These are phyloP conservation scores for Lepiota venenata DNA, from an alignment of 768 basidiomycete genomes.

Conservation along the genomic window DNA sequence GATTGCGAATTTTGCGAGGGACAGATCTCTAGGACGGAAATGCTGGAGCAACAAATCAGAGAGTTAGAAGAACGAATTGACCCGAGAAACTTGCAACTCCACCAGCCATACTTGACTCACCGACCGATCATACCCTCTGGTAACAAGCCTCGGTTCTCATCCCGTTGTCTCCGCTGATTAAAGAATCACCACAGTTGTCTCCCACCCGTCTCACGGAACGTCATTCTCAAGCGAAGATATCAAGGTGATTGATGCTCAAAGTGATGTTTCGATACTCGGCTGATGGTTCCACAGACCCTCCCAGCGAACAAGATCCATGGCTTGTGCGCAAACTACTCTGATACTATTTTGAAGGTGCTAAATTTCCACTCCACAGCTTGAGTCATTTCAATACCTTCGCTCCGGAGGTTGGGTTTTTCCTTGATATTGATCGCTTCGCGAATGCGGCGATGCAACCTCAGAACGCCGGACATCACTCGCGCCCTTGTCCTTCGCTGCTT, in stretches of 20 bases:
- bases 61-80: slow-evolving; percentile 35
- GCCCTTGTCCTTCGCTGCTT: slow-evolving; percentile 33
- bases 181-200: not conserved
- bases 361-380: slow-evolving; percentile 13
- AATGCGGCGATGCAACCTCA: slow-evolving; percentile 26
- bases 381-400: slow-evolving; percentile 37
- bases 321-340: not conserved
- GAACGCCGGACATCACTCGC: slow-evolving; percentile 25
- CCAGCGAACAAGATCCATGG: not conserved
- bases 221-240: slow-evolving; percentile 2
- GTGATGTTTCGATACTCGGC: not conserved
- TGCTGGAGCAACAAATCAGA: slow-evolving; percentile 43
- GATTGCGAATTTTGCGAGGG: slow-evolving; percentile 56
- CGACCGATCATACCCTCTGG: not conserved
- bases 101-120: not conserved
- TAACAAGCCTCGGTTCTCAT: not conserved
- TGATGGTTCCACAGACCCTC: not conserved
- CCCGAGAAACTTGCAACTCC: not conserved
- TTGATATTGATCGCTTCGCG: slow-evolving; percentile 42
- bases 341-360: slow-evolving; percentile 1
- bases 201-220: not conserved
- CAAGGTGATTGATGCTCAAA: not conserved
- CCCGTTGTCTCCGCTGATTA: too few relatives aligned
- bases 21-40: slow-evolving; percentile 39
- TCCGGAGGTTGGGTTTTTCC: slow-evolving; percentile 50